Conservation (phyloP, 805 yeast genomes). For the Debaryomyces maramus region DNA sequence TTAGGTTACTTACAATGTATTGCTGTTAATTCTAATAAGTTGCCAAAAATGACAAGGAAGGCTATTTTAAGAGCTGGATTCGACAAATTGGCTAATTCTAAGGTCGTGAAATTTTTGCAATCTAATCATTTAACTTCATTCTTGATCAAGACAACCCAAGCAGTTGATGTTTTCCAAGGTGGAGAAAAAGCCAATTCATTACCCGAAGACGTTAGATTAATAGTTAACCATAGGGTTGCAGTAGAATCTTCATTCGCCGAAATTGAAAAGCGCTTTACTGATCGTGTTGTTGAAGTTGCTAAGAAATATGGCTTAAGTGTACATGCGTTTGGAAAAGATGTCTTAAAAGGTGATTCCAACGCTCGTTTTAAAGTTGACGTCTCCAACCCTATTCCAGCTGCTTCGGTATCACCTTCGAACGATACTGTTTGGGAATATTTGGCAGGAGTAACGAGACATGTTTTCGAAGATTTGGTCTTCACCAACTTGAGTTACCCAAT, state of each 20-base stretch:
- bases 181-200: constrained; percentile 44
- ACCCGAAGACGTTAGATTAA: constrained; percentile 34
- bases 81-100: constrained; percentile 35
- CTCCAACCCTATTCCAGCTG: constrained; percentile 33
- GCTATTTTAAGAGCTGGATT: constrained; percentile 36
- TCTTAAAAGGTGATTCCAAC: constrained; percentile 19
- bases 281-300: constrained; percentile 28
- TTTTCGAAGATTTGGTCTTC: constrained; percentile 45
- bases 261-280: constrained; percentile 21
- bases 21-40: constrained; percentile 49
- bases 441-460: constrained; percentile 46
- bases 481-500: constrained; percentile 33
- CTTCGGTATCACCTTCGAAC: constrained; percentile 46
- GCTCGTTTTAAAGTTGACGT: constrained; percentile 14
- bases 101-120: constrained; percentile 23
- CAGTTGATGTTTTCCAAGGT: constrained; percentile 36
- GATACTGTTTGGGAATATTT: constrained; percentile 42
- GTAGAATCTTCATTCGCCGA: constrained; percentile 28
- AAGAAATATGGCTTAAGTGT: constrained; percentile 30
- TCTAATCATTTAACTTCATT: constrained; percentile 23
- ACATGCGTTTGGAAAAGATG: constrained; percentile 29
- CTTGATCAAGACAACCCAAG: constrained; percentile 38
- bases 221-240: constrained; percentile 38
- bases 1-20: constrained; percentile 59
- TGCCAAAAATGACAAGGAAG: constrained; percentile 19